Conservation (phyloP, 352 stramenopile species). For the Ophiocytium majus region DNA sequence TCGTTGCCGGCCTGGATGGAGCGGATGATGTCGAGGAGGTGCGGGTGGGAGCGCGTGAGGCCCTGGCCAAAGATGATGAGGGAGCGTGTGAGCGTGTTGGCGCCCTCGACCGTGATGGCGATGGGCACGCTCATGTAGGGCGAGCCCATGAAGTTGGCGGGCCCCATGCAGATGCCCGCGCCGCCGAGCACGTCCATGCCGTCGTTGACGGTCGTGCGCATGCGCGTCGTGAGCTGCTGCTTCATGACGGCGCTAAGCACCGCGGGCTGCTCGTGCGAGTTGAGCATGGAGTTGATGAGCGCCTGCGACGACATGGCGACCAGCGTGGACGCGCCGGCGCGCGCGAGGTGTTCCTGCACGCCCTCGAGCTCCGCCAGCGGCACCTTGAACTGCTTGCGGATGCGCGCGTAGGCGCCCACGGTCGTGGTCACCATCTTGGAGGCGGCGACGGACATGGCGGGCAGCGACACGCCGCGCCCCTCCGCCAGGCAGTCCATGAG, state of each 20-base stretch:
- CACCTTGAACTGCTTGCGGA: constrained; percentile 96
- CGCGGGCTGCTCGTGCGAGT: constrained; percentile 96
- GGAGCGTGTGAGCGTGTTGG: constrained; percentile 95
- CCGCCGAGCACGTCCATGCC: constrained; percentile 95
- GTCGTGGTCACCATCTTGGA: constrained; percentile 83
- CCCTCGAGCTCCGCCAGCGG: constrained; percentile 95
- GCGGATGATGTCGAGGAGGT: constrained; percentile 95
- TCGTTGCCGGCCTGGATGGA: constrained; percentile 91
- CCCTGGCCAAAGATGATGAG: constrained; percentile 96
- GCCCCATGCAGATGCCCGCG: constrained; percentile 91
- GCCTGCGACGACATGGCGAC: constrained; percentile 90
- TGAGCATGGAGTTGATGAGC: constrained; percentile 97
- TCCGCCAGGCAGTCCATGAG: constrained; percentile 97
- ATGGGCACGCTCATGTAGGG: constrained; percentile 93
- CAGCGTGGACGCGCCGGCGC: constrained; percentile 85
- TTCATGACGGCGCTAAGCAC: constrained; percentile 98
- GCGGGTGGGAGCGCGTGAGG: constrained; percentile 92
- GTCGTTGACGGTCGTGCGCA: constrained; percentile 88
- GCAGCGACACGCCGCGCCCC: constrained; percentile 92
- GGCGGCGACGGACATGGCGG: constrained; percentile 83
- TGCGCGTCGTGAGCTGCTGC: constrained; percentile 94
- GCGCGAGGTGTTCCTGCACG: constrained; percentile 92
- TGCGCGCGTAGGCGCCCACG: constrained; percentile 88
- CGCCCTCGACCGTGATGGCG: constrained; percentile 94
- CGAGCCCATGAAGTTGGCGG: constrained; percentile 92